These are phyloP conservation scores for Testicularia cyperi DNA, from an alignment of 1,284 basidiomycete species.

Conservation along the genomic window DNA sequence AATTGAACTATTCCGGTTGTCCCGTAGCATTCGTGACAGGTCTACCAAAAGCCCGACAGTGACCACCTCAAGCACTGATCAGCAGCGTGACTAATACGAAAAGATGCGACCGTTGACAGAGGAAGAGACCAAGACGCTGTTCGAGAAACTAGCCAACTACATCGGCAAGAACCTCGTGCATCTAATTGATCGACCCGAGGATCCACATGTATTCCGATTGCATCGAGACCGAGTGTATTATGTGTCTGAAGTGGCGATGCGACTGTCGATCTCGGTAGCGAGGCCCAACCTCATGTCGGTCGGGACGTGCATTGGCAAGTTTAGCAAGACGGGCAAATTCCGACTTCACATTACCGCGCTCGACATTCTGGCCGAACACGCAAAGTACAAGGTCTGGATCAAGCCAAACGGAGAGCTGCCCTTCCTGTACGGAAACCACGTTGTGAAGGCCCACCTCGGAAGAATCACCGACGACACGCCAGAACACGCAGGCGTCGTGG, in stretches of 20 bases:
- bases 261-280: slow-evolving; percentile 85
- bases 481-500: slow-evolving; percentile 96
- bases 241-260: slow-evolving; percentile 68
- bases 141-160: slow-evolving; percentile 87
- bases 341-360: slow-evolving; percentile 92
- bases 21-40: too few species aligned
- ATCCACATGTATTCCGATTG: slow-evolving; percentile 60
- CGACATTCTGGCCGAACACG: slow-evolving; percentile 92
- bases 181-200: slow-evolving; percentile 57
- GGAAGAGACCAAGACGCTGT: slow-evolving; percentile 67
- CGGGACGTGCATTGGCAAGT: slow-evolving; percentile 97
- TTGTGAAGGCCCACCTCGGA: slow-evolving; percentile 97
- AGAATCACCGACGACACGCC: slow-evolving; percentile 98
- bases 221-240: slow-evolving; percentile 60
- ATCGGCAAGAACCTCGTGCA: slow-evolving; percentile 85
- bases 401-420: slow-evolving; percentile 99
- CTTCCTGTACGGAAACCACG: slow-evolving; percentile 97
- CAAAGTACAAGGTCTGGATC: slow-evolving; percentile 99
- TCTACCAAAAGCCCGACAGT: too few species aligned
- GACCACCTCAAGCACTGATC: too few species aligned
- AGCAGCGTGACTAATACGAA: too few species aligned
- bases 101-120: slow-evolving; percentile 60
- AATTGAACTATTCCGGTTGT: too few species aligned
- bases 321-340: slow-evolving; percentile 96
- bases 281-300: slow-evolving; percentile 88